phyloP scores from a whole-genome alignment of 495 filamentous ascomycete genomes.

The Talaromyces nanjingensis region DNA sequence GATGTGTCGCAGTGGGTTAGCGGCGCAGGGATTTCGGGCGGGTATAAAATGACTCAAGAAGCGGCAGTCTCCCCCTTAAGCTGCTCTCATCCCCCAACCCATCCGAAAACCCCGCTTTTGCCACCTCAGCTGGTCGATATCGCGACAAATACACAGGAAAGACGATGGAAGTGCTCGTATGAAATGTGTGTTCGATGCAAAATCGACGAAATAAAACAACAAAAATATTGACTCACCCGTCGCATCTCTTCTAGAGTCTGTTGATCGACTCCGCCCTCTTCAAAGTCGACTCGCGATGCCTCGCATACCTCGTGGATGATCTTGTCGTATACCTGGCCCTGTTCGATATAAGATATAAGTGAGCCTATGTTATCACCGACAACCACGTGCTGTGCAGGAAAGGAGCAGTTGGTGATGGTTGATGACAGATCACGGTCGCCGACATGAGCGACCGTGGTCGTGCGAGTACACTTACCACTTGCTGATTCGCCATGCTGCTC shows the following conservation, averaged over 20 bases:
- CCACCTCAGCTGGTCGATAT: constrained; percentile 3
- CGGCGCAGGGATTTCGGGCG: constrained; percentile 5
- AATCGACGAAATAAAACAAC: constrained; percentile 2
- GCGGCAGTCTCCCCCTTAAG: constrained; percentile 11
- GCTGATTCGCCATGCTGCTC: constrained; percentile 51
- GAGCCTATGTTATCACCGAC: constrained; percentile 12
- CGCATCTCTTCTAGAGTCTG: constrained; percentile 75
- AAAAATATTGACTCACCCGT: constrained; percentile 53
- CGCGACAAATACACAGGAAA: background rate
- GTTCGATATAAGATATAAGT: constrained; percentile 16
- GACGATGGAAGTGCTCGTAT: background rate
- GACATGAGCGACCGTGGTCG: constrained; percentile 11
- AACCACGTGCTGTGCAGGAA: constrained; percentile 11
- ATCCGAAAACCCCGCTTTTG: constrained; percentile 7
- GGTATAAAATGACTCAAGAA: constrained; percentile 17
- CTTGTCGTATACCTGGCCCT: constrained; percentile 78
- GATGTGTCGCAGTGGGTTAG: constrained; percentile 6
- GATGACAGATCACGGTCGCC: background rate
- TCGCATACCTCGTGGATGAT: constrained; percentile 91
- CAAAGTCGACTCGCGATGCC: constrained; percentile 86
- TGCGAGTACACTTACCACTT: constrained; percentile 50
- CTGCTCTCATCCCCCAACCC: background rate
- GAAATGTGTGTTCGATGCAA: background rate
- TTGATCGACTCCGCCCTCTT: constrained; percentile 89
- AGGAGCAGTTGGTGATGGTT: constrained; percentile 6